Conservation (phyloP, 345 rosid species). For the Anacardium occidentale region DNA sequence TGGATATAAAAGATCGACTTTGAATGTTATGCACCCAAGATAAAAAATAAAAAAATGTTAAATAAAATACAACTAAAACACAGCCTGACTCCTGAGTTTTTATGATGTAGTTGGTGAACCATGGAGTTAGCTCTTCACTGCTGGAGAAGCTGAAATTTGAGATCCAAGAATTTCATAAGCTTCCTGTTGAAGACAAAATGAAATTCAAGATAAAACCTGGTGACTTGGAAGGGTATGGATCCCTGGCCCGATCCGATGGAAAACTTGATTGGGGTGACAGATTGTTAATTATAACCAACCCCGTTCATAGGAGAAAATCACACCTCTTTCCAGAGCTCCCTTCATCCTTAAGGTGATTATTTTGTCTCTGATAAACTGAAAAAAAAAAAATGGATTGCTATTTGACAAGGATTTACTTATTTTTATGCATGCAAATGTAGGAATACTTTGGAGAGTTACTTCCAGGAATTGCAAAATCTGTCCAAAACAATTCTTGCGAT, state of each 20-base stretch:
- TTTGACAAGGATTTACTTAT: not conserved
- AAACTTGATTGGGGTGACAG: constrained; percentile 38
- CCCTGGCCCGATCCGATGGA: not conserved
- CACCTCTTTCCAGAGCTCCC: constrained; percentile 41
- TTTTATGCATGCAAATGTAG: constrained; percentile 17
- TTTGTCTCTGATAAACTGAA: no score
- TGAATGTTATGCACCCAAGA: no score
- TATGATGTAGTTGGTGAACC: constrained; percentile 35
- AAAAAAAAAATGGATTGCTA: no score
- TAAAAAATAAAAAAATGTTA: no score
- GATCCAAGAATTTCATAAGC: constrained; percentile 25
- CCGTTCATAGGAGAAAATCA: constrained; percentile 23
- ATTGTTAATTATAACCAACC: constrained; percentile 25
- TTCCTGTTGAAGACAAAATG: constrained; percentile 36
- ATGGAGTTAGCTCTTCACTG: constrained; percentile 27
- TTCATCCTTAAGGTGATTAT: constrained; percentile 30
- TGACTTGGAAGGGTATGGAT: constrained; percentile 34
- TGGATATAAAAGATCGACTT: no score
- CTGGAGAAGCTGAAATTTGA: constrained; percentile 23
- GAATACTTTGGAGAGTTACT: constrained; percentile 26
- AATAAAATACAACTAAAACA: no score
- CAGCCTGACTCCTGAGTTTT: not conserved
- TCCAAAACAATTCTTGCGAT: constrained; percentile 28
- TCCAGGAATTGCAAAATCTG: constrained; percentile 30
- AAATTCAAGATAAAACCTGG: constrained; percentile 25